phyloP scores from a whole-genome alignment of 1,139 yeast species.

The Zhuliangozyma blackwelliae region DNA sequence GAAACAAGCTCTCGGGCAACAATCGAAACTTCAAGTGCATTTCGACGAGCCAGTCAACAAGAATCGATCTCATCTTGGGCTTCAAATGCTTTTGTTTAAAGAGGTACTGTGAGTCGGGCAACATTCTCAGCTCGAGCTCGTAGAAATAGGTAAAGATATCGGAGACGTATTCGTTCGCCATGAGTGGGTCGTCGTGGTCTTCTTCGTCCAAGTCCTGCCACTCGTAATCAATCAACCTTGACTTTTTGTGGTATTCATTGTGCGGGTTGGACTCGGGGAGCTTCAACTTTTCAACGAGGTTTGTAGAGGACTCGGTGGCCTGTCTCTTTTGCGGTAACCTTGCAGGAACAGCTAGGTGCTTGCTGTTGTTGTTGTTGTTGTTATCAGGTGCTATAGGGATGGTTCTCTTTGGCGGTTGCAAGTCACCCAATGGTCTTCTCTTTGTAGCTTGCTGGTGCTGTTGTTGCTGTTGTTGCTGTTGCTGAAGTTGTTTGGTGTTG shows the following conservation, averaged over 20 bases:
- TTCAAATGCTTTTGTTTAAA: constrained; percentile 71
- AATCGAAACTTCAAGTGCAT: constrained; percentile 84
- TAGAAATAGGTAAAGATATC: constrained; percentile 82
- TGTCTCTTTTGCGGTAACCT: constrained; percentile 54
- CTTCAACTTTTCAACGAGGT: constrained; percentile 41
- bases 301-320: constrained; percentile 53
- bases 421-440: constrained; percentile 33
- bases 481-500: constrained; percentile 4
- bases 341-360: constrained; percentile 22
- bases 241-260: constrained; percentile 21
- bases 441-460: constrained; percentile 11
- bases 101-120: constrained; percentile 76
- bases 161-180: constrained; percentile 90
- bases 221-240: constrained; percentile 45
- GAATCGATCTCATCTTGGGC: constrained; percentile 82
- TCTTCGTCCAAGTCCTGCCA: constrained; percentile 95
- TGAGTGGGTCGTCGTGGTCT: constrained; percentile 85
- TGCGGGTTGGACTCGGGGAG: constrained; percentile 4
- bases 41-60: constrained; percentile 94
- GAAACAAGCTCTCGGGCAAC: constrained; percentile 84
- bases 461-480: background rate
- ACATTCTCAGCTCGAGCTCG: constrained; percentile 66
- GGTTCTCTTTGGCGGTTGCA: constrained; percentile 15
- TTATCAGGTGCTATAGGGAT: constrained; percentile 7
- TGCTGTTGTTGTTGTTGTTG: constrained; percentile 4